Evolutionary conservation across 1,284 basidiomycete genomes (phyloP), one percentile per base, ranked within the genome.

Genomic region (Trichosporon faecale): DNA sequence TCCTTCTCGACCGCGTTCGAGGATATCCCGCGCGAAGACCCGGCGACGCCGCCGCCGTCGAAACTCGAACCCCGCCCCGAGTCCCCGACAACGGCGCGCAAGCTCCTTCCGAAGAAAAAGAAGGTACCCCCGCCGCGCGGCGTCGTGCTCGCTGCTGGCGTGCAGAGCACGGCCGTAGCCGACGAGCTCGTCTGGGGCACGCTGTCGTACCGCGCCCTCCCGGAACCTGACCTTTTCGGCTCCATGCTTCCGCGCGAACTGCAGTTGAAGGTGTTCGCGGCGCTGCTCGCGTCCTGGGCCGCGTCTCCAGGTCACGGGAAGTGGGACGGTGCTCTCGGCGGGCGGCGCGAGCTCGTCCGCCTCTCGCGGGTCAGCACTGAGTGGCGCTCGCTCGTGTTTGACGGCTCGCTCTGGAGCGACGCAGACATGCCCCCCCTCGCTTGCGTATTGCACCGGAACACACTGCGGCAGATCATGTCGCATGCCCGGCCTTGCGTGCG

Each of bases 371-470:
- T 95, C 81, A 95, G 91, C 21, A 91, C 88, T 78, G 79, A 85
- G 3, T 98, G 94, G 94, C 89, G 88, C 66, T 79, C 85, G 6
- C 88, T 95, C 35, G 89, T 91, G 61, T 89, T 91, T 73, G 95
- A 97, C 79, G 94, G 94, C 8, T 91, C 94, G 79, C 86, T 96
- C 18, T 97, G 95, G 94, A 79, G 85, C 31, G 75, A 86, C 65
- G 82, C 93, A 46, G 86, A 91, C 78, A 85, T 92, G 46, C 86
- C 82, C 8, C 83, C 87, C 3, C 90, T 91, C 80, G 87, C 89
- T 18, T 83, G 85, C 23, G 65, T 73, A 11, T 64, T 84, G 66
- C 79, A 80, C 23, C 77, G 79, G 2, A 77, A 75, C 18, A 80
- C 78, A 3, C 65, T 77, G 44, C 68, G 68, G 29, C 66, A 74